Evolutionary conservation across 2,329 filamentous ascomycete species (phyloP).

Genomic region (Onygenales sp.): DNA sequence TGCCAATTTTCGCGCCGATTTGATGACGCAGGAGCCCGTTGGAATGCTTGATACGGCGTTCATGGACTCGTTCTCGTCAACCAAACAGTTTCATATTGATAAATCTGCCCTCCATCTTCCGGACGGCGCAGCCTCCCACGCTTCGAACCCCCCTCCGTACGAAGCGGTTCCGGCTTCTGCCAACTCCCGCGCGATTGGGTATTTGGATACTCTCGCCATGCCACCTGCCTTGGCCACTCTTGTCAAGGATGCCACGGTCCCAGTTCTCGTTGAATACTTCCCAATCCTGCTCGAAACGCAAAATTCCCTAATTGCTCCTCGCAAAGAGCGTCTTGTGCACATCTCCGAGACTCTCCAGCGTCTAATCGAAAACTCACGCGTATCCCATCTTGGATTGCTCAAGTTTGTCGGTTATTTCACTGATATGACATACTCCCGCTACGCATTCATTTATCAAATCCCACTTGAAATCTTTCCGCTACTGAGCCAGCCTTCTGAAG

Average conservation of each 20-base stretch:
- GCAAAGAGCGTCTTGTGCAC: slow-evolving; percentile 23
- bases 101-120: slow-evolving; percentile 30
- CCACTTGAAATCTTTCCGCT: slow-evolving; percentile 41
- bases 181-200: slow-evolving; percentile 33
- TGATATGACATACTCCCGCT: slow-evolving; percentile 48
- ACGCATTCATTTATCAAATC: slow-evolving; percentile 53
- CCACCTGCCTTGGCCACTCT: slow-evolving; percentile 21
- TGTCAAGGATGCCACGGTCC: slow-evolving; percentile 27
- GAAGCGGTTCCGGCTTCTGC: slow-evolving; percentile 32
- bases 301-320: slow-evolving; percentile 19
- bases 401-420: slow-evolving; percentile 44
- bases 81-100: slow-evolving; percentile 29
- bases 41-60: slow-evolving; percentile 14
- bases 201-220: slow-evolving; percentile 28
- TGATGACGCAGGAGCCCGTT: not conserved
- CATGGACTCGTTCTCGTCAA: slow-evolving; percentile 16
- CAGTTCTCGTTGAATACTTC: slow-evolving; percentile 33
- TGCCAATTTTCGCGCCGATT: not conserved
- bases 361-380: slow-evolving; percentile 31
- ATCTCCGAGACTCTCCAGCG: slow-evolving; percentile 30
- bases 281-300: slow-evolving; percentile 31
- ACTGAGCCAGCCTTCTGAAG: slow-evolving; percentile 29
- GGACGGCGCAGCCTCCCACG: slow-evolving; percentile 24
- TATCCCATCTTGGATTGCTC: slow-evolving; percentile 33
- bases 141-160: slow-evolving; percentile 33